Evolutionary conservation across 2,329 filamentous ascomycete genomes (phyloP).

Genomic region (Trichoderma sp.): DNA sequence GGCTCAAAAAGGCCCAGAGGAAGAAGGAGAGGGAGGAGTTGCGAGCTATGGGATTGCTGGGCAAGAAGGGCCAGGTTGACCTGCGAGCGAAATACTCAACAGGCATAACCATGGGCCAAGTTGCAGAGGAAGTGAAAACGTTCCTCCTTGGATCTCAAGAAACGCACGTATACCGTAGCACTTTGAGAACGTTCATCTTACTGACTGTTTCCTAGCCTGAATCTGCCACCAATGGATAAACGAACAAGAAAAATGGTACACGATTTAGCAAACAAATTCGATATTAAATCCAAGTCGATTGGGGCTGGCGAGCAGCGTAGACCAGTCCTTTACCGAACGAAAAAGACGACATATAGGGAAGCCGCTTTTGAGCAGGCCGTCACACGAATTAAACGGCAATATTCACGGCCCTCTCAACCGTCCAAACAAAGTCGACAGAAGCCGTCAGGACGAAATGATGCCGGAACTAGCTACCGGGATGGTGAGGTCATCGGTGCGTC

Average conservation of each 20-base stretch:
- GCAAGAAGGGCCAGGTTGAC: slow-evolving; percentile 56
- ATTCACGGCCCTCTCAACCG: slow-evolving; percentile 45
- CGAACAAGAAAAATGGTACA: slow-evolving; percentile 75
- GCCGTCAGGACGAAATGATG: slow-evolving; percentile 26
- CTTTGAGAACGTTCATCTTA: neutral
- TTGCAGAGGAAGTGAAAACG: slow-evolving; percentile 67
- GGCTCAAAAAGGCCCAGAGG: slow-evolving; percentile 66
- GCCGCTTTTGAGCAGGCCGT: slow-evolving; percentile 50
- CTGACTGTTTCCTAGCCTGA: slow-evolving; percentile 49
- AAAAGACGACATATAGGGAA: slow-evolving; percentile 61
- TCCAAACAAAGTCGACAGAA: slow-evolving; percentile 41
- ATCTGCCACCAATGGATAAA: slow-evolving; percentile 82
- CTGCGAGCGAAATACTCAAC: slow-evolving; percentile 68
- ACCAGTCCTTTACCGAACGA: slow-evolving; percentile 73
- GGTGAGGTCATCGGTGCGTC: slow-evolving; percentile 84
- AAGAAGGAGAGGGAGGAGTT: slow-evolving; percentile 70
- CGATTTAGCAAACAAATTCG: slow-evolving; percentile 70
- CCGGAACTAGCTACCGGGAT: slow-evolving; percentile 60
- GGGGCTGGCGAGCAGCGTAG: slow-evolving; percentile 72
- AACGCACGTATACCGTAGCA: slow-evolving; percentile 48
- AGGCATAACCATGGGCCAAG: slow-evolving; percentile 67
- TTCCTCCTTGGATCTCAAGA: slow-evolving; percentile 66
- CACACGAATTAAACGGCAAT: slow-evolving; percentile 48
- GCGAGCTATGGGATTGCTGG: slow-evolving; percentile 63
- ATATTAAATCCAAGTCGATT: slow-evolving; percentile 78